Base-by-base conservation (phyloP, 176 grass and related monocot genomes). In the Saccharum spontaneum region DNA sequence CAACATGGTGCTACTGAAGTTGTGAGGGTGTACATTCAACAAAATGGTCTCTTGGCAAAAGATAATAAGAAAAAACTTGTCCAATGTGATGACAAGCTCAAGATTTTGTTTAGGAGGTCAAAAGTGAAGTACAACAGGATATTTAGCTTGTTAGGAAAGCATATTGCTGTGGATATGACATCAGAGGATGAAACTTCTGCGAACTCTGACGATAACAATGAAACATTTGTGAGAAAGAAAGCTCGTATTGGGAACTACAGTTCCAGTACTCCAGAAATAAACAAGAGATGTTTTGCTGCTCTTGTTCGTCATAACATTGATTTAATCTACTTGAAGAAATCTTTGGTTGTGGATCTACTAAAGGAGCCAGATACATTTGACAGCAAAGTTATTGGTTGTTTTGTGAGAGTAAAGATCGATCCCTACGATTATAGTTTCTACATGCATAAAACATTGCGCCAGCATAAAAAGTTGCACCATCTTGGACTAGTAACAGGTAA, bases 401-500 rank as follows among this genome's bases (percentile, higher is more conserved):
- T 94, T 71, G 91, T 95, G 34, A 94, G 93, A 85, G 75, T 98
- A 57, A 98, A 92, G 73, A 84, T 84, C 84, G 87, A 92, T 62
- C 91, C 44, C 18, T 90, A 86, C 54, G 89, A 92, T 66, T 92
- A 81, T 79, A 49, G 4, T 62, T 86, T 88, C 69, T 14, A 24
- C 40, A 78, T 70, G 61, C 83, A 76, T 41, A 48, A 80, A 81
- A 90, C 68, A 60, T 2, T 76, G 14, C 87, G 86, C 88, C 76
- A 94, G 52, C 83, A 76, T 41, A 48, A 80, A 83, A 90, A 72
- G 75, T 3, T 76, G 10, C 82, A 89, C 86, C 76, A 94, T 57
- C 86, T 98, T 67, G 93, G 97, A 44, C 88, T 82, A 83, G 88
- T 98, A 54, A 92, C 83, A 76, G 90, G 97, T 98, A 89, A 90